These are phyloP conservation scores for Dictyostelium purpureum DNA, from an alignment of 78 protist species.

Conservation along the genomic window DNA sequence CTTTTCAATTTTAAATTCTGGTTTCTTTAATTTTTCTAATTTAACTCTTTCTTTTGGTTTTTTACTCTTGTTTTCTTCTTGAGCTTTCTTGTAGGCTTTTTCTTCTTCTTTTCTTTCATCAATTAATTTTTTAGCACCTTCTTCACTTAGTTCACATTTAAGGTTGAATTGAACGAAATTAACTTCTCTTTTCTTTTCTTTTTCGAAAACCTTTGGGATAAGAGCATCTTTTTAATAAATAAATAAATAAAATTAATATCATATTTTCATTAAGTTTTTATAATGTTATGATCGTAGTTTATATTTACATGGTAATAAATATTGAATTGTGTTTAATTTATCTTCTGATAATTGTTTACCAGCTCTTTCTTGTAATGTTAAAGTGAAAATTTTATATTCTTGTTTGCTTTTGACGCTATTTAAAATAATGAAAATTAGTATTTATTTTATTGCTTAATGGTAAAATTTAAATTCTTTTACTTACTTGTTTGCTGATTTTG, in stretches of 20 bases:
- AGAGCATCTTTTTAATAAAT: neutral
- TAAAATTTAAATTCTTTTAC: neutral
- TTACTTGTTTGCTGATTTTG: neutral
- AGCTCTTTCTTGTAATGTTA: conserved; percentile 13
- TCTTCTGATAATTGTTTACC: conserved; percentile 34
- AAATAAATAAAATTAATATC: neutral
- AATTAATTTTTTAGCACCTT: neutral
- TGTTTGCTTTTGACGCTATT: neutral
- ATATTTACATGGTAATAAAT: conserved; percentile 48
- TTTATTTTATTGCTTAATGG: neutral
- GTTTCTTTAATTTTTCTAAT: neutral
- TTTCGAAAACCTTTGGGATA: conserved; percentile 7
- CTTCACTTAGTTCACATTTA: neutral
- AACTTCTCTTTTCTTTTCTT: neutral
- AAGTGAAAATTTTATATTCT: neutral
- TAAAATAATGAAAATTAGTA: too few species aligned
- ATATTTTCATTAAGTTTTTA: neutral
- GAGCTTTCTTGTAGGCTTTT: neutral
- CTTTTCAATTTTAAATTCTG: neutral
- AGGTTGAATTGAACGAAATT: neutral
- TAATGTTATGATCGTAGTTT: too few species aligned
- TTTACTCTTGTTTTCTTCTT: neutral
- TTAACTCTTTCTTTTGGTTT: neutral
- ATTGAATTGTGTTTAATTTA: conserved; percentile 1
- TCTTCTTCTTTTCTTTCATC: conserved; percentile 4